Evolutionary conservation across 176 grass and related monocot species (phyloP), one percentile per base, ranked within the genome.

Genomic region (Sorghum bicolor): DNA sequence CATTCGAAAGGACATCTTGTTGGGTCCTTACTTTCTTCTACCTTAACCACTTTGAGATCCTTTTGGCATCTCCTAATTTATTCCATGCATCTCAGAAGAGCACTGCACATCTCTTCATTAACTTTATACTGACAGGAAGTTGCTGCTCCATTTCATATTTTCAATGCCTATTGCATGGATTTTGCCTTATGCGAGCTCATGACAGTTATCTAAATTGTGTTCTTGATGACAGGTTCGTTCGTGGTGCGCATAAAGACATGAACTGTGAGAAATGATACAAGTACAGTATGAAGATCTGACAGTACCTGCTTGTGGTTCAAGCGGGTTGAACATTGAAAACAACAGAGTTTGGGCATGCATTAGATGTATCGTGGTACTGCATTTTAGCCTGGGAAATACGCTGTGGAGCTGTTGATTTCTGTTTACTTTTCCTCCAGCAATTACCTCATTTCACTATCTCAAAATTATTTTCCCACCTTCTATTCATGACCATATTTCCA

Each of bases 191-290:
- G 4, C 39, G 31, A 77, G 72, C 15, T 63, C 34, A 88, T 61
- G 19, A 41, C 44, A 67, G 64, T 82, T 85, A 80, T 17, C 31
- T 31, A 62, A 77, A 65, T 84, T 38, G 20, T 79, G 22, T 75
- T 14, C 8, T 89, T 47, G 5, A 32, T 39, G 2, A 22, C 82
- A 94, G 92, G 92, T 87, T 92, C 92, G 25, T 94, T 94, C 25
- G 87, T 94, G 76, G 78, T 94, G 72, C 87, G 87, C 33, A 89
- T 92, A 72, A 94, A 94, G 87, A 88, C 87, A 74, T 94, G 83
- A 92, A 55, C 39, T 62, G 64, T 19, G 31, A 29, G 6, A 57
- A 80, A 82, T 37, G 43, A 60, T 55, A 64, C 66, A 64, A 50
- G 29, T 82, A 64, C 69, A 50, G 43, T 79, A 64, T 70, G 53